Evolutionary conservation across 495 filamentous ascomycete species (phyloP).

Genomic region (Niebla homalea): DNA sequence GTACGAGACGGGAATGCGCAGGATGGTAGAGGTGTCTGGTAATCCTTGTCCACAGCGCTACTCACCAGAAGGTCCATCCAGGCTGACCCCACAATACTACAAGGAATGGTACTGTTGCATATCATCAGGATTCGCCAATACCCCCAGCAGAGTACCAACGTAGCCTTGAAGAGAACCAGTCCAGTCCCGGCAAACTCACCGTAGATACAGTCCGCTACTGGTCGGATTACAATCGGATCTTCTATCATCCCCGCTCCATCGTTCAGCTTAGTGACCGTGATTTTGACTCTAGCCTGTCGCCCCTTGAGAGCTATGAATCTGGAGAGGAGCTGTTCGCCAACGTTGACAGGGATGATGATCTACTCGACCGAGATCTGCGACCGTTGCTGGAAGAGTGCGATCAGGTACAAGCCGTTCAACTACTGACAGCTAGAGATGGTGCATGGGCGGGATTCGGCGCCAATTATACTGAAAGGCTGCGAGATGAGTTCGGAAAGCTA

Average conservation of each 20-base stretch:
- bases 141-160: constrained; percentile 59
- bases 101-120: constrained; percentile 52
- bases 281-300: constrained; percentile 57
- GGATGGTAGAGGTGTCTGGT: constrained; percentile 9
- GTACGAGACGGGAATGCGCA: constrained; percentile 35
- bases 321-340: constrained; percentile 74
- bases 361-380: constrained; percentile 78
- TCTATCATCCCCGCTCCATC: constrained; percentile 81
- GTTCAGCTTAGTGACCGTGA: constrained; percentile 84
- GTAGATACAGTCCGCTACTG: constrained; percentile 72
- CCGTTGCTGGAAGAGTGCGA: constrained; percentile 88
- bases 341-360: constrained; percentile 72
- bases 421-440: constrained; percentile 69
- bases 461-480: constrained; percentile 62
- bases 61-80: background rate
- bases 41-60: background rate
- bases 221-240: constrained; percentile 87
- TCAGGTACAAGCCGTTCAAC: constrained; percentile 73
- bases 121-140: constrained; percentile 55
- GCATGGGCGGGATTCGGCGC: constrained; percentile 86
- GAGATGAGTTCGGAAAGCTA: constrained; percentile 85
- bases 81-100: constrained; percentile 5
- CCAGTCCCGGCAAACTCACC: constrained; percentile 45
- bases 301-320: constrained; percentile 67
- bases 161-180: constrained; percentile 55